A percentile compares a stretch with the other conserved stretches of the same genome.
phyloP scores from a whole-genome alignment of 164 flowering plant genomes.

The grape (Vitis vinifera) region ASM3070453v1 NC_081823.1:26108501-26109000 shows the following conservation, averaged over 20 bases:
- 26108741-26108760: slow-evolving; percentile 51
- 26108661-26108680: slow-evolving; percentile 51
- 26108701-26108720: slow-evolving; percentile 53
- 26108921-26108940: slow-evolving; percentile 38
- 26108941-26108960: slow-evolving; percentile 56
- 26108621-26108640: slow-evolving; percentile 34
- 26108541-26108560: slow-evolving; percentile 46
- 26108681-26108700: slow-evolving; percentile 55
- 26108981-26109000: slow-evolving; percentile 47
- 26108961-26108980: slow-evolving; percentile 48
- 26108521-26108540: slow-evolving; percentile 40
- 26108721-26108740: slow-evolving; percentile 61
- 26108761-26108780: slow-evolving; percentile 59
- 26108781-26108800: slow-evolving; percentile 47
- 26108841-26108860: slow-evolving; percentile 54
- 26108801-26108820: slow-evolving; percentile 58
- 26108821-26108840: slow-evolving; percentile 55
- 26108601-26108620: slow-evolving; percentile 38
- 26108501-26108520: slow-evolving; percentile 32
- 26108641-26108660: slow-evolving; percentile 51
- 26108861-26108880: slow-evolving; percentile 57
- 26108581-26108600: slow-evolving; percentile 42
- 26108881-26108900: slow-evolving; percentile 51
- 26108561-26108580: slow-evolving; percentile 27
- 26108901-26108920: slow-evolving; percentile 49